Conservation (phyloP, 305 asterid species). For the Solanum chacoense region DNA sequence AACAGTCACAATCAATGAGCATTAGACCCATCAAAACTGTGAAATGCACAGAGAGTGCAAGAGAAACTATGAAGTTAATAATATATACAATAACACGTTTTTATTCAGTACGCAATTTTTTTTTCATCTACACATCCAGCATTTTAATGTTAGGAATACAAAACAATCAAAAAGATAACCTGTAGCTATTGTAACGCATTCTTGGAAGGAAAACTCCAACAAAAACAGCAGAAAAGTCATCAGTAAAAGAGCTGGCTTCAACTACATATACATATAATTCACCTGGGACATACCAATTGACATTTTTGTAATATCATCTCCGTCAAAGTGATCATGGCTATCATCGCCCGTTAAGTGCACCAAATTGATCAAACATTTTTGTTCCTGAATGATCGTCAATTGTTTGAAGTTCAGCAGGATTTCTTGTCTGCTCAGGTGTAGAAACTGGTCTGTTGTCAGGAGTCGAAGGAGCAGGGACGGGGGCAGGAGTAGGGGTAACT, state of each 20-base stretch:
- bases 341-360: constrained; percentile 58
- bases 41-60: neutral
- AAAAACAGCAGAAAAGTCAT: neutral
- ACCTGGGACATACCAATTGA: neutral
- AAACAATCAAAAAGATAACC: neutral
- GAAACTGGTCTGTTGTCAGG: constrained; percentile 16
- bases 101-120: neutral
- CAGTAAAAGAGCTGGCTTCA: neutral
- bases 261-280: neutral
- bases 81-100: neutral
- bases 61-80: neutral
- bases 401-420: constrained; percentile 26
- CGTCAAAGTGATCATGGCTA: neutral
- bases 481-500: constrained; percentile 4
- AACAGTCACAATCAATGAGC: neutral
- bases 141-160: neutral
- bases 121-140: neutral
- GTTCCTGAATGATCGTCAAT: constrained; percentile 77
- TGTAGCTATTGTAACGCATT: neutral
- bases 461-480: neutral
- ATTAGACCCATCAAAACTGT: neutral
- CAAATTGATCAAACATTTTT: constrained; percentile 64
- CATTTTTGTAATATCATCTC: neutral
- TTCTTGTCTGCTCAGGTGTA: constrained; percentile 15
- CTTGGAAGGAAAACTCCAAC: neutral